Percentiles rank a stretch among this genome's conserved stretches.
These are phyloP conservation scores for Fagus crenata DNA, from an alignment of 306 rosid species.

Conservation along the genomic window DNA sequence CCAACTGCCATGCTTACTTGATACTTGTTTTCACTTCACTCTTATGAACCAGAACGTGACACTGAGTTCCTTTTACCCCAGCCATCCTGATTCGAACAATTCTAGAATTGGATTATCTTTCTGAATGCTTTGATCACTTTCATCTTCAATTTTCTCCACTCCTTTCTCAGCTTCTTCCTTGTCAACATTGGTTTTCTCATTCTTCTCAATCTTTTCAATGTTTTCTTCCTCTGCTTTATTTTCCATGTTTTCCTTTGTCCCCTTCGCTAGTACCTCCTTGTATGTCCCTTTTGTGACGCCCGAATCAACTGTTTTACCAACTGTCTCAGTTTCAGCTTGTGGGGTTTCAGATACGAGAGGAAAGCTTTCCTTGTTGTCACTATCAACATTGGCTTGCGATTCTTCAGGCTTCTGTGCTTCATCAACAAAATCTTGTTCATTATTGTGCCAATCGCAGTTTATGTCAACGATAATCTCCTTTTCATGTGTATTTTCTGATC, in stretches of 20 bases:
- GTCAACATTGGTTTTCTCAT: not conserved
- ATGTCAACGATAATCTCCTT: constrained; percentile 53
- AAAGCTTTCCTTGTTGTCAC: constrained; percentile 24
- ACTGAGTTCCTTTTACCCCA: not conserved
- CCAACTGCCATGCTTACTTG: not conserved
- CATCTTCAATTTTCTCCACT: constrained; percentile 10
- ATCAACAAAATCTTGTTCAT: not conserved
- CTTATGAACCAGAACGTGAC: not conserved
- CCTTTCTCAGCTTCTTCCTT: constrained; percentile 16
- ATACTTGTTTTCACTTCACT: not conserved
- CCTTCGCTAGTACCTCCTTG: constrained; percentile 46
- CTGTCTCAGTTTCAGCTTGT: constrained; percentile 23
- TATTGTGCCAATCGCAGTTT: constrained; percentile 16
- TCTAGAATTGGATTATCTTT: constrained; percentile 45
- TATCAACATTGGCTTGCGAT: not conserved
- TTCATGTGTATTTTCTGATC: constrained; percentile 33
- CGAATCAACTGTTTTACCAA: constrained; percentile 1
- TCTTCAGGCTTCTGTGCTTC: constrained; percentile 14
- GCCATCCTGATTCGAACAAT: constrained; percentile 73
- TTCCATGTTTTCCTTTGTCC: constrained; percentile 16
- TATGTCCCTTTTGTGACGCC: constrained; percentile 32
- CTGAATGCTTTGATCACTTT: constrained; percentile 11
- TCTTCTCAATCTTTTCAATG: not conserved
- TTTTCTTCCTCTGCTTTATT: not conserved
- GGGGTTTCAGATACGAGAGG: constrained; percentile 33